Base-by-base conservation (phyloP, 768 basidiomycete genomes). In the Guyanaporus albipodus region DNA sequence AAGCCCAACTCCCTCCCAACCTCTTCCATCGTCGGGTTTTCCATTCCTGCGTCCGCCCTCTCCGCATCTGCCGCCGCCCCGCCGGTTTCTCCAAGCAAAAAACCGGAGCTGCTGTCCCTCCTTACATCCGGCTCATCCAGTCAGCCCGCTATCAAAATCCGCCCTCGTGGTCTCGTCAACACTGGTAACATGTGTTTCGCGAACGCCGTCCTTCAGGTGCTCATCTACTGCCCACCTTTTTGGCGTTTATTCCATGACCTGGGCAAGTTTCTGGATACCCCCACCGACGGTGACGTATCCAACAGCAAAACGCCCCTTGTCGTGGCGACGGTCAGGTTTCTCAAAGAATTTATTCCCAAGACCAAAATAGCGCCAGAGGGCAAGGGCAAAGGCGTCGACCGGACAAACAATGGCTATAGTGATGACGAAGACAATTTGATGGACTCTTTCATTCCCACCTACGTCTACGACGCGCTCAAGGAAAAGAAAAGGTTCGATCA, bases 101-200 rank as follows among this genome's bases (percentile, higher is more conserved):
- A 75, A 43, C 62, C 68, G 4, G 82, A 79, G 49, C 64, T 87
- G 4, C 50, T 83, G 8, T 68, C 67, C 0, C 73, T 87, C n/a
- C 70, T 87, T 1, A 78, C 68, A 8, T 65, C 68, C 1, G 71
- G 69, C 0, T 61, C 73, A 6, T 49, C 63, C 5, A 51, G 53
- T 4, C 58, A 53, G 1, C 44, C 55, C 9, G 7, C 21, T 29
- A 47, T 62, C 28, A 67, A 64, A 38, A 77, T 89, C 27, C 71
- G 74, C 7, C 81, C 90, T 1, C 75, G 94, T 12, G 95, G 95
- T 5, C 70, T 99, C 39, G 75, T 98, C 55, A 99, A 99, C 67
- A 86, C 81, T 3, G 94, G 95, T 1, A 99, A 99, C 67, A 85
- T 97, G 83, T 99, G 95, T 64, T 99, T 97, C 61, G 93, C 93